Evolutionary conservation across 106 monocot genomes (phyloP).

Genomic region (Apostasia ramifera): DNA sequence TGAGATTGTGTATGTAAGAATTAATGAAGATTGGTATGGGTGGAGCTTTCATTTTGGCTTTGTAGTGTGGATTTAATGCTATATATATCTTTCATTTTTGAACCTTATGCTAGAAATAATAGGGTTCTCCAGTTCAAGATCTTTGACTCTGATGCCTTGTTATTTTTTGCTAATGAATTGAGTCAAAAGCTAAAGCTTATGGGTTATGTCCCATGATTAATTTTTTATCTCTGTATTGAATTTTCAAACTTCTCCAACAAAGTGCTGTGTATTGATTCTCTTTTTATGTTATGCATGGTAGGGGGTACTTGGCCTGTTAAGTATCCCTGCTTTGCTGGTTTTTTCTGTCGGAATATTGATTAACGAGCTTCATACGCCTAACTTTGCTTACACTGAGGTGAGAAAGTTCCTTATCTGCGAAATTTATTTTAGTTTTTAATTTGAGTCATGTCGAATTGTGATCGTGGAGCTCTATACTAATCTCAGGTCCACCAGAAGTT

Average conservation of each 20-base stretch:
- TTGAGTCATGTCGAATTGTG: no score
- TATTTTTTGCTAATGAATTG: no score
- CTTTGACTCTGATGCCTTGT: no score
- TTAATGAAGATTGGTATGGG: no score
- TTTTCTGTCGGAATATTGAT: constrained; percentile 53
- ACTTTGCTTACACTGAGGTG: constrained; percentile 52
- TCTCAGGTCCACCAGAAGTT: constrained; percentile 61
- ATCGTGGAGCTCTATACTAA: background rate
- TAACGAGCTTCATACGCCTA: constrained; percentile 30
- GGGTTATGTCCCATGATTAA: no score
- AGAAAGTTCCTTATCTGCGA: background rate
- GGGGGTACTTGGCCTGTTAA: constrained; percentile 69
- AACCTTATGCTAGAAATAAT: no score
- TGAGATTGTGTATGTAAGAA: no score
- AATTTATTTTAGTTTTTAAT: background rate
- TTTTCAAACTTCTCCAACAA: background rate
- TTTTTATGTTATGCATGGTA: constrained; percentile 16
- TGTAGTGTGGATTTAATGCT: no score
- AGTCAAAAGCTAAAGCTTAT: no score
- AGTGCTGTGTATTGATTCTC: background rate
- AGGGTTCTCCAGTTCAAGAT: no score
- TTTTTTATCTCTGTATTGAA: background rate
- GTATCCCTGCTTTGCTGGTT: constrained; percentile 52
- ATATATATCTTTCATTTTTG: no score
- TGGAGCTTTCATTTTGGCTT: no score